A percentile compares a stretch with the other conserved stretches of the same genome.
Evolutionary conservation across 192 early-diverging fungal genomes (phyloP).

Genomic region (Cetraspora pellucida): DNA sequence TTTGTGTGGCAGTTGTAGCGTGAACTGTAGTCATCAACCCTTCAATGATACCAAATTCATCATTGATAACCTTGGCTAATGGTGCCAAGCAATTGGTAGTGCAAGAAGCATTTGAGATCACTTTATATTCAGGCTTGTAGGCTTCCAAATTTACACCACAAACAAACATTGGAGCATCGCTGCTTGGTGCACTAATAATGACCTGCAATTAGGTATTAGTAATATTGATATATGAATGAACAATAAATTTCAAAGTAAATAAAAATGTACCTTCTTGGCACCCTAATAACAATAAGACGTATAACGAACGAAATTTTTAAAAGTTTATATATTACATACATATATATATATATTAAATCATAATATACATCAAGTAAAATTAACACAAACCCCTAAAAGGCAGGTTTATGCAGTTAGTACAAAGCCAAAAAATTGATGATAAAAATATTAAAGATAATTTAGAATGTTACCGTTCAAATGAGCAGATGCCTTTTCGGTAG

Average conservation of each 20-base stretch:
- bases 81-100: conserved; percentile 99
- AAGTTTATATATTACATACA: too few relatives aligned
- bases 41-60: conserved; percentile 94
- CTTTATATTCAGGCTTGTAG: conserved; percentile 83
- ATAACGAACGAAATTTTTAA: background rate
- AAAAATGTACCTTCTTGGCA: conserved; percentile 1
- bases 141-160: conserved; percentile 94
- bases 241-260: too few relatives aligned
- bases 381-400: background rate
- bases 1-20: conserved; percentile 98
- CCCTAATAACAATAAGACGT: background rate
- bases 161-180: conserved; percentile 98
- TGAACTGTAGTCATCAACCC: conserved; percentile 99
- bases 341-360: too few relatives aligned
- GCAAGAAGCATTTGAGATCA: conserved; percentile 99
- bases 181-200: conserved; percentile 95
- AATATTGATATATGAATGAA: background rate
- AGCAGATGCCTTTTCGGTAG: conserved; percentile 77
- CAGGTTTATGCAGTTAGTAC: background rate
- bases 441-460: conserved; percentile 7
- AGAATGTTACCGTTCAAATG: conserved; percentile 95
- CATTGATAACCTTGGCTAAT: conserved; percentile 94
- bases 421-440: background rate
- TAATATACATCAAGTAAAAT: background rate
- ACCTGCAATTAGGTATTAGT: conserved; percentile 62